Evolutionary conservation across 257 asterid species (phyloP).

Genomic region (Solanum piurae): DNA sequence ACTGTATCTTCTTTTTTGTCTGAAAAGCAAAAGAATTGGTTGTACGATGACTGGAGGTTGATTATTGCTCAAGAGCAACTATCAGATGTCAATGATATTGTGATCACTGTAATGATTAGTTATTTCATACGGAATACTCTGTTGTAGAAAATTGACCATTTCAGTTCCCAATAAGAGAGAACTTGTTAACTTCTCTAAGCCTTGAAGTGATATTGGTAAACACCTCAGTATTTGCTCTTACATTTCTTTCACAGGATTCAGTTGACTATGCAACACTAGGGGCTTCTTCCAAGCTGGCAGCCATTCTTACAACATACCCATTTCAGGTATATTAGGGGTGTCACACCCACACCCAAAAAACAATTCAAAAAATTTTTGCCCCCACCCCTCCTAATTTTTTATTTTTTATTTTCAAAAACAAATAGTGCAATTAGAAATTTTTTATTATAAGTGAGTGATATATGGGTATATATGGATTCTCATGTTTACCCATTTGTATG

Average conservation of each 20-base stretch:
- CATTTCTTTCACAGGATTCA: slow-evolving; percentile 43
- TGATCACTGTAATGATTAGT: not conserved
- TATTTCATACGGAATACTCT: not conserved
- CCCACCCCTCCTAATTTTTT: no score
- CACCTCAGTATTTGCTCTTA: not conserved
- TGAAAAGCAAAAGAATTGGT: not conserved
- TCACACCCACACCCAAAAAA: no score
- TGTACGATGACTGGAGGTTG: not conserved
- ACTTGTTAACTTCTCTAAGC: not conserved
- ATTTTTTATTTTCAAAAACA: no score
- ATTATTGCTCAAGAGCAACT: not conserved
- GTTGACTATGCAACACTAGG: slow-evolving; percentile 82
- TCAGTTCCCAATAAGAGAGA: not conserved
- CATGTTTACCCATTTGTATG: no score
- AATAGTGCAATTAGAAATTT: no score
- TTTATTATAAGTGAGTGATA: no score
- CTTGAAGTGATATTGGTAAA: not conserved
- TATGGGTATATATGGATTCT: no score
- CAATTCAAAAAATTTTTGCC: rapidly evolving
- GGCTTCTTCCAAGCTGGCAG: slow-evolving; percentile 84
- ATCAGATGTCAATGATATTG: not conserved
- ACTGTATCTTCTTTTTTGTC: not conserved
- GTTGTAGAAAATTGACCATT: not conserved
- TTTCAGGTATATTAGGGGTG: slow-evolving; percentile 47
- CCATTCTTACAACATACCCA: slow-evolving; percentile 68